Evolutionary conservation across 164 flowering plant species (phyloP).

Genomic region (Protea cynaroides): DNA sequence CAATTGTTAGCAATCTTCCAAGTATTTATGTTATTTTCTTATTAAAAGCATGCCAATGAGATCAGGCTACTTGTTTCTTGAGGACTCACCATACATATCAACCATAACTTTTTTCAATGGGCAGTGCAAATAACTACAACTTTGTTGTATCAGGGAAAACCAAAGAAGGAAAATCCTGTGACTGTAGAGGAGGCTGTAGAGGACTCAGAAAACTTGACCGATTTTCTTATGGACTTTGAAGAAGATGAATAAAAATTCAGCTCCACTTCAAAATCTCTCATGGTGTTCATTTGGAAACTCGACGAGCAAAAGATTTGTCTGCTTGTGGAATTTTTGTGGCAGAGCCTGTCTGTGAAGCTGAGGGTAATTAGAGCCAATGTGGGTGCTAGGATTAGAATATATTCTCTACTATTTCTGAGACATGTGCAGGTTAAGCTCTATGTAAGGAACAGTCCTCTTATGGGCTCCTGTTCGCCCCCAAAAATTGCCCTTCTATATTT

Average conservation of each 20-base stretch:
- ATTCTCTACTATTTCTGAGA: too few species aligned
- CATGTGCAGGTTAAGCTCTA: too few species aligned
- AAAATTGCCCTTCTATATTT: too few species aligned
- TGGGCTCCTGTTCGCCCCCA: too few species aligned
- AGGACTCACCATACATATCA: neutral
- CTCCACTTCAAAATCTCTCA: neutral
- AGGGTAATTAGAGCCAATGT: neutral
- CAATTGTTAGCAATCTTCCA: too few species aligned
- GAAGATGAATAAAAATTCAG: conserved; percentile 40
- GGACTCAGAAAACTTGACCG: conserved; percentile 87
- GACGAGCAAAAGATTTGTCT: neutral
- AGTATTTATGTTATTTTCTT: too few species aligned
- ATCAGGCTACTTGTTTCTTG: too few species aligned
- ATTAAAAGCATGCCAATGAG: too few species aligned
- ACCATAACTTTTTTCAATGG: neutral
- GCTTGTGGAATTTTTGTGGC: neutral
- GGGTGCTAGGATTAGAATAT: too few species aligned
- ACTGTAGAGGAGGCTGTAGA: conserved; percentile 72
- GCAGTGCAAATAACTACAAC: neutral
- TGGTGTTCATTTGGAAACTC: neutral
- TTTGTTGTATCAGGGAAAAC: conserved; percentile 46
- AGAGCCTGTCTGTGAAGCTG: neutral
- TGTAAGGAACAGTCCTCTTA: too few species aligned
- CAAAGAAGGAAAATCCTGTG: conserved; percentile 46
- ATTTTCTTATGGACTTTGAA: conserved; percentile 89